phyloP scores from a whole-genome alignment of 305 asterid species.

The Fraxinus dipetala region DNA sequence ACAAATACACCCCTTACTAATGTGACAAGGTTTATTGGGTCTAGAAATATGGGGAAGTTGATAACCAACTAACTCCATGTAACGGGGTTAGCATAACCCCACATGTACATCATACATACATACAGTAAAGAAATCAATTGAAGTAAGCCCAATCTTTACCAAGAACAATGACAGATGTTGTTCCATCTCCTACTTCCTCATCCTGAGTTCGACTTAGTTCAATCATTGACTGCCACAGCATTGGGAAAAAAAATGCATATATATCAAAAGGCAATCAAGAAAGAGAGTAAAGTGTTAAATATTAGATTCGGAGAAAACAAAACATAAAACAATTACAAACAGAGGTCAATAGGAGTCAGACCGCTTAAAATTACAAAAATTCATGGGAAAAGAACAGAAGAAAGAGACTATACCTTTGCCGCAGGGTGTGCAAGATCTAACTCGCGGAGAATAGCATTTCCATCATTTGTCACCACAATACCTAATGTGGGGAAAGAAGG shows the following conservation, averaged over 20 bases:
- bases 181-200: conserved; percentile 99
- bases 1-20: background rate
- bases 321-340: background rate
- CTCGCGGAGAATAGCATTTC: conserved; percentile 96
- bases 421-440: conserved; percentile 97
- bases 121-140: background rate
- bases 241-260: background rate
- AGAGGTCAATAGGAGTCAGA: conserved; percentile 5
- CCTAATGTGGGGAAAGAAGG: conserved; percentile 37
- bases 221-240: conserved; percentile 78
- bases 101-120: background rate
- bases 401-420: conserved; percentile 56
- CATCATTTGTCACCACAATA: conserved; percentile 96
- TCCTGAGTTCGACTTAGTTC: conserved; percentile 98
- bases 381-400: conserved; percentile 2
- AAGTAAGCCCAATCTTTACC: conserved; percentile 44
- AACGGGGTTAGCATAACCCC: background rate
- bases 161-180: conserved; percentile 96
- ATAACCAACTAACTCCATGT: background rate
- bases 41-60: background rate
- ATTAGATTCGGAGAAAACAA: background rate
- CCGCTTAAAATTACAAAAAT: background rate
- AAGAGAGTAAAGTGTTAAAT: background rate
- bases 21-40: background rate
- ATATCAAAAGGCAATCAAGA: conserved; percentile 23